These are phyloP conservation scores for Agaricus subrufescens DNA, from an alignment of 768 basidiomycete genomes.

Conservation along the genomic window DNA sequence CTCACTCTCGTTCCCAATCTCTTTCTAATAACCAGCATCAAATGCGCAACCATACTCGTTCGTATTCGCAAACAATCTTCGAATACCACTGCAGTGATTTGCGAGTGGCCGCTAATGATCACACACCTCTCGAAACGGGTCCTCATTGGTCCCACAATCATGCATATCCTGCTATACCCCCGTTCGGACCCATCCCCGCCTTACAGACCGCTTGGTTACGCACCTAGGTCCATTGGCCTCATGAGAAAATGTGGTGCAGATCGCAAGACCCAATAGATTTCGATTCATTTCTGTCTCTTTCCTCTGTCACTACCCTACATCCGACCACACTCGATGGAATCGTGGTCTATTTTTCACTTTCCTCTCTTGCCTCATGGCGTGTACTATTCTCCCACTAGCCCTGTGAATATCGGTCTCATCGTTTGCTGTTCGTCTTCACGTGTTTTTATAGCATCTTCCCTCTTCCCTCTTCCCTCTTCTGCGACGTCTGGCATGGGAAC, in stretches of 20 bases:
- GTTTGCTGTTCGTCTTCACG: conserved; percentile 20
- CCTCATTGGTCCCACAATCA: conserved; percentile 41
- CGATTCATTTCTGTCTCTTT: conserved; percentile 19
- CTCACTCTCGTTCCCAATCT: conserved; percentile 55
- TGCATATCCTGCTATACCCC: conserved; percentile 32
- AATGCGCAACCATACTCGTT: conserved; percentile 46
- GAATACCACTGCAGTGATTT: conserved; percentile 48
- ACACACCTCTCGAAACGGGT: conserved; percentile 31
- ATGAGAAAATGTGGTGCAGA: conserved; percentile 11
- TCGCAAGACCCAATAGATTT: conserved; percentile 16
- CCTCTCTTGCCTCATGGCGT: conserved; percentile 21
- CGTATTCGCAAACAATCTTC: conserved; percentile 56
- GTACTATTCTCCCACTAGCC: conserved; percentile 22
- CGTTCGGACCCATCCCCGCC: conserved; percentile 41
- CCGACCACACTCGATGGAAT: conserved; percentile 20
- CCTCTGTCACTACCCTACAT: conserved; percentile 22
- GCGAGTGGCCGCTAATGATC: conserved; percentile 38
- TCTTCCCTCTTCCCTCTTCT: conserved; percentile 14
- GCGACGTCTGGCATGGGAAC: conserved; percentile 10
- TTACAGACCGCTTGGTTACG: conserved; percentile 21
- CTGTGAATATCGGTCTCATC: conserved; percentile 29
- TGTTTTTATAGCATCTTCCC: conserved; percentile 25
- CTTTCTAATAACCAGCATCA: conserved; percentile 46
- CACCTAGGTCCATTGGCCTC: conserved; percentile 2
- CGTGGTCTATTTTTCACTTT: conserved; percentile 23